Evolutionary conservation across 306 rosid species (phyloP), one percentile per base, ranked within the genome.

Genomic region (Delonix regia): DNA sequence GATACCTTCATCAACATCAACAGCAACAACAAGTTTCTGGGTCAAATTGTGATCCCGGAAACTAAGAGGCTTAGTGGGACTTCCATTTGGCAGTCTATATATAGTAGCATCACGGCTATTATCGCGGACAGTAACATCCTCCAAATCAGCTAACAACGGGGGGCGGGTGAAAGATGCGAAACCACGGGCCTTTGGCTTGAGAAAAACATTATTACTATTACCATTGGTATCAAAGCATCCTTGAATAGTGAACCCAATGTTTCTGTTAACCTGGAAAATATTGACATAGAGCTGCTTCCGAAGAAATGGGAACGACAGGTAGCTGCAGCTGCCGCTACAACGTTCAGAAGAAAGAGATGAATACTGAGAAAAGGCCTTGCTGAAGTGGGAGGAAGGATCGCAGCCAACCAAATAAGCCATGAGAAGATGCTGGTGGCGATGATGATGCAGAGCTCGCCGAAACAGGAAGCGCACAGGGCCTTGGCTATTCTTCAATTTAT

Each of bases 1-100:
- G 82, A 68, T 83, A 94, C 97, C 98, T 84, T 94, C 98, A 70
- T 94, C 98, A 49, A 94, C 88, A 47, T 94, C 98, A 61, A 94
- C 98, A 5, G 98, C 98, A 64, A 94, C 97, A 55, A 80, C 87
- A 44, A 90, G 45, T 69, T 88, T 92, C 62, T 75, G 83, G 15
- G 91, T 70, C 79, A 82, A 69, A 52, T 76, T 79, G 34, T 41
- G 85, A 75, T 87, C 83, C 27, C 71, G 75, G 49, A 85, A 85
- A 28, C 88, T 52, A 25, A 67, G 59, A 61, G 74, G 87, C n/a
- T 74, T 75, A 9, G 56, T 56, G 71, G 86, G 82, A 67, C 78
- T 86, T 72, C 87, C 80, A 62, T 69, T 77, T 10, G 64, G 21
- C 14, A 72, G 70, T 62, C 69, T 73, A 75, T 72, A 74, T 42